Conservation (phyloP, 768 basidiomycete species). For the Leccinum pellstonianum region DNA sequence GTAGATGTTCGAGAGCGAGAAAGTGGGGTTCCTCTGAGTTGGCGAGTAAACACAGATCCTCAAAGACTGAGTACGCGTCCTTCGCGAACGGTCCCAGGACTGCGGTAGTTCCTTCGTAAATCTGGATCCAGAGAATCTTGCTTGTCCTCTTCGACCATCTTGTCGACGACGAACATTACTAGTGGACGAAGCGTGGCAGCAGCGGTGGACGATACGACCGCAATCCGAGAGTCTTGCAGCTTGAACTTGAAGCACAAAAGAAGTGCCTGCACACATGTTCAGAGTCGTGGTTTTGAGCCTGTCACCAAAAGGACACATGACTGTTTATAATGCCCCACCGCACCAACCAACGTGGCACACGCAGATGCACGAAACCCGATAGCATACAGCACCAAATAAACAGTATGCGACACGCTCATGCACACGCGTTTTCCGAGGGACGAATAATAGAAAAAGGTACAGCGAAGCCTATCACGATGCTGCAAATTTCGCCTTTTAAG, state of each 20-base stretch:
- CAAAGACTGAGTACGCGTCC: conserved; percentile 87
- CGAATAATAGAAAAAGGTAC: no score
- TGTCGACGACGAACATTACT: conserved; percentile 97
- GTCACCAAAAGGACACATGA: no score
- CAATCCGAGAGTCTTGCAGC: conserved; percentile 91
- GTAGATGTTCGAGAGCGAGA: conserved; percentile 76
- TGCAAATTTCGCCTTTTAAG: no score
- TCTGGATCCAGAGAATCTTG: conserved; percentile 29
- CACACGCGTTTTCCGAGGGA: no score
- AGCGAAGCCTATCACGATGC: no score
- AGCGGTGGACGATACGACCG: conserved; percentile 95
- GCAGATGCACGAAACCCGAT: no score
- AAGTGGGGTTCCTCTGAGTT: conserved; percentile 79
- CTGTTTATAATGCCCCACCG: no score
- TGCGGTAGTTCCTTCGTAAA: conserved; percentile 55
- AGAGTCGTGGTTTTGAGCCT: background rate
- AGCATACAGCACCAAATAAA: no score
- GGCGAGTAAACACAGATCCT: conserved; percentile 89
- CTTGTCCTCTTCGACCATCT: conserved; percentile 78
- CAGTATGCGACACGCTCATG: no score
- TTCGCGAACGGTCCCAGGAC: conserved; percentile 69
- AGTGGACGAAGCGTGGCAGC: conserved; percentile 94
- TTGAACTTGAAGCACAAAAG: conserved; percentile 80
- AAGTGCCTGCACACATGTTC: conserved; percentile 59
- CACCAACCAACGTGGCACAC: no score